Evolutionary conservation across 2,329 filamentous ascomycete species (phyloP).

Genomic region (Aureobasidium leucospermi): DNA sequence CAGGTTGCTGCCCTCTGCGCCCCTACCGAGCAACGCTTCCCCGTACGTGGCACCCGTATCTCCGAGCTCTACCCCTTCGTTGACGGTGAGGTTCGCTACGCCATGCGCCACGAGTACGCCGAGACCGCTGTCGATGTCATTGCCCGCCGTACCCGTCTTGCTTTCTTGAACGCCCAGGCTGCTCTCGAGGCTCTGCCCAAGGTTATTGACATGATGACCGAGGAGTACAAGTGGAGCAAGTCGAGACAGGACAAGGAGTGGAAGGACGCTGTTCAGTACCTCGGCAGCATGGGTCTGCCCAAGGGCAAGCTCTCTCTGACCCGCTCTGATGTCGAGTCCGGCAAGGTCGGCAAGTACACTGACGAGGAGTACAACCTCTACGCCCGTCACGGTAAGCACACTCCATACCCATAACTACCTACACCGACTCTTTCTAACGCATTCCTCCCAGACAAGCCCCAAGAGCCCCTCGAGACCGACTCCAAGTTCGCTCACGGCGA

Average conservation of each 20-base stretch:
- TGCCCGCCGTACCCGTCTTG: constrained; percentile 73
- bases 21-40: constrained; percentile 72
- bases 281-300: constrained; percentile 56
- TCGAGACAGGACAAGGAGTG: constrained; percentile 71
- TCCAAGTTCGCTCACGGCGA: constrained; percentile 36
- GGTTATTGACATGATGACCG: constrained; percentile 82
- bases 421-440: not conserved
- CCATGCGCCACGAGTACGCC: constrained; percentile 81
- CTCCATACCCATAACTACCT: not conserved
- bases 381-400: constrained; percentile 41
- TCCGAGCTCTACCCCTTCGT: constrained; percentile 80
- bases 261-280: constrained; percentile 57
- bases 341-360: constrained; percentile 41
- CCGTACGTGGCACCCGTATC: constrained; percentile 73
- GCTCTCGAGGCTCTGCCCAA: constrained; percentile 76
- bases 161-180: constrained; percentile 88
- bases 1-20: constrained; percentile 73
- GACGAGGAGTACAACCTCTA: constrained; percentile 45
- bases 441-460: constrained; percentile 41
- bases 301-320: constrained; percentile 49
- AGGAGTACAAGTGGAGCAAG: constrained; percentile 72
- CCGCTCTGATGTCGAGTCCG: constrained; percentile 52
- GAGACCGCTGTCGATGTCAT: constrained; percentile 85
- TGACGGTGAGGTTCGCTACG: constrained; percentile 85
- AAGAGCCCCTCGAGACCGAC: constrained; percentile 46